Evolutionary conservation across 495 filamentous ascomycete genomes (phyloP).

Genomic region (Monascus purpureus): DNA sequence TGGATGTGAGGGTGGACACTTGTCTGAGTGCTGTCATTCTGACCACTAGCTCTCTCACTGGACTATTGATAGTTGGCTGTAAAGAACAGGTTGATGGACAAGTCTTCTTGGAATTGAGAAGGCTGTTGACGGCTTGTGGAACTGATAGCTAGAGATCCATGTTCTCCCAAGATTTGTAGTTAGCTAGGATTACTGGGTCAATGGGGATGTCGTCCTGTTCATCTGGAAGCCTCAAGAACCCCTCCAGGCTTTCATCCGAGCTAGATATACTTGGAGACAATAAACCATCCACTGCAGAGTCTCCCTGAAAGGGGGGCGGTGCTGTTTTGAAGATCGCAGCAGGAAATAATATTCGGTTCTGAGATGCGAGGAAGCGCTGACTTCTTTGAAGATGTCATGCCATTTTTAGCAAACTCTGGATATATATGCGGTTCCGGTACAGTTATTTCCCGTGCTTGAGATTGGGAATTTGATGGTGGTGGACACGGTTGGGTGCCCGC

Average conservation of each 20-base stretch:
- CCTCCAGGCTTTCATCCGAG: conserved; percentile 5
- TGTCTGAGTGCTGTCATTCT: neutral
- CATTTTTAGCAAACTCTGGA: neutral
- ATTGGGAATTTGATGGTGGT: neutral
- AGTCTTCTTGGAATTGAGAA: conserved; percentile 1
- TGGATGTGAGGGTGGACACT: conserved; percentile 1
- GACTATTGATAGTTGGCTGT: conserved; percentile 3
- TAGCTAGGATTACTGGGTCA: conserved; percentile 9
- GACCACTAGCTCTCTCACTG: neutral
- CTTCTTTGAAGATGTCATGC: conserved; percentile 1
- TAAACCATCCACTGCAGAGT: conserved; percentile 1
- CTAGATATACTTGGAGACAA: conserved; percentile 9
- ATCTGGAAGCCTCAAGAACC: conserved; percentile 3
- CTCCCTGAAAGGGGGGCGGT: conserved; percentile 3
- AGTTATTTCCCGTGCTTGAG: neutral
- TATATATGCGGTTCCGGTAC: neutral
- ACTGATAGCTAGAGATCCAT: conserved; percentile 1
- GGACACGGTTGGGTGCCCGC: conserved; percentile 1
- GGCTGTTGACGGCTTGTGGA: conserved; percentile 1
- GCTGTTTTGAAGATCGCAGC: conserved; percentile 2
- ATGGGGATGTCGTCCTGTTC: conserved; percentile 7
- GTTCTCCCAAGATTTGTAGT: conserved; percentile 2
- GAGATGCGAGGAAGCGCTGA: conserved; percentile 1
- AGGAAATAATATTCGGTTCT: neutral
- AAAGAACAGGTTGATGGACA: conserved; percentile 6